Evolutionary conservation across 129 eudicot genomes (phyloP).

Genomic region (Pseudognaphalium luteoalbum): DNA sequence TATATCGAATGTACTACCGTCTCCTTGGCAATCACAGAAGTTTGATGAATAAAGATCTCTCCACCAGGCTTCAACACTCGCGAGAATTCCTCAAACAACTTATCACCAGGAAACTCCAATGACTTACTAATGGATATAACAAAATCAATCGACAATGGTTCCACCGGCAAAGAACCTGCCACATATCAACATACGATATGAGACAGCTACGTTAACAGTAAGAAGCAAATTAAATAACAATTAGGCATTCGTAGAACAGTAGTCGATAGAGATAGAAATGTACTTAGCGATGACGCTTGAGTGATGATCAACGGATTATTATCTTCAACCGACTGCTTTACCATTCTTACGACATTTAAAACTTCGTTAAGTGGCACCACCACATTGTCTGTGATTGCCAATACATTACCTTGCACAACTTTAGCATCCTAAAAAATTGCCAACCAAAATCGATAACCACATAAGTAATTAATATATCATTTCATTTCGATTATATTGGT

Average conservation of each 20-base stretch:
- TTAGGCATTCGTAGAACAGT: too few species aligned
- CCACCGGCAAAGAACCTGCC: conserved; percentile 58
- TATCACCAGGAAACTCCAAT: conserved; percentile 55
- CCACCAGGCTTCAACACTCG: conserved; percentile 82
- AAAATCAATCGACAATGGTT: conserved; percentile 54
- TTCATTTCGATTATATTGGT: too few species aligned
- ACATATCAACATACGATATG: conserved; percentile 8
- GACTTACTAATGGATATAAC: conserved; percentile 43
- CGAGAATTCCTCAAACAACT: conserved; percentile 49
- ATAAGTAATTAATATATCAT: background rate
- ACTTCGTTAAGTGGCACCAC: conserved; percentile 37
- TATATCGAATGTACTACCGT: conserved; percentile 34
- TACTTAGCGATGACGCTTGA: conserved; percentile 58
- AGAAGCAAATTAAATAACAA: too few species aligned
- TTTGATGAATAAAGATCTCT: conserved; percentile 43
- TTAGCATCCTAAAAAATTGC: conserved; percentile 32
- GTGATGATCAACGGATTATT: conserved; percentile 54
- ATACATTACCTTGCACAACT: conserved; percentile 31
- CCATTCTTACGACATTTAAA: conserved; percentile 34
- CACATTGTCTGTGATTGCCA: conserved; percentile 55
- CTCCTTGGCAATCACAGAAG: conserved; percentile 30
- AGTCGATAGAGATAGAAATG: background rate
- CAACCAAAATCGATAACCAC: background rate
- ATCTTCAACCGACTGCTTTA: conserved; percentile 32
- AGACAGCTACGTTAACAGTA: background rate